Percentiles rank a stretch among this genome's conserved stretches.
Conservation (phyloP, 2,329 filamentous ascomycete species). For the Neoascochyta sp. region DNA sequence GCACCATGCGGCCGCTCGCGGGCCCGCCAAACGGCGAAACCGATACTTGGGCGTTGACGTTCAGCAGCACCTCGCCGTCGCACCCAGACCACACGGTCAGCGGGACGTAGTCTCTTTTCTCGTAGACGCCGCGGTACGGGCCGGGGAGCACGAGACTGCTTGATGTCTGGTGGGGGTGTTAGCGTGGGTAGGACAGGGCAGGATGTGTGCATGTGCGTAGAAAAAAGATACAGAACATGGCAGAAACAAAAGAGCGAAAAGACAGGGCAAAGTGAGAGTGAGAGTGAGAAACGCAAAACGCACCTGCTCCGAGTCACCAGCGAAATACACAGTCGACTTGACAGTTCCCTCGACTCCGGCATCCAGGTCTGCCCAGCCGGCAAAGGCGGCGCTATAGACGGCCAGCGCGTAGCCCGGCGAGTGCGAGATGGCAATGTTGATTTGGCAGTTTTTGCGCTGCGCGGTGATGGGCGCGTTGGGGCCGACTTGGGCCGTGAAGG, state of each 20-base stretch:
- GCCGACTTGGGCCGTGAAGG: slow-evolving; percentile 33
- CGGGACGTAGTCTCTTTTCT: slow-evolving; percentile 42
- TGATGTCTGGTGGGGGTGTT: too few species aligned
- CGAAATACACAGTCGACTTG: slow-evolving; percentile 39
- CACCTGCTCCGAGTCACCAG: slow-evolving; percentile 29
- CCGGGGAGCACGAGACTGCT: slow-evolving; percentile 33
- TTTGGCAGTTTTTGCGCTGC: slow-evolving; percentile 39
- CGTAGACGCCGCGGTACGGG: slow-evolving; percentile 44
- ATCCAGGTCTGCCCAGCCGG: slow-evolving; percentile 36
- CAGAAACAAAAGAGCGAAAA: neutral
- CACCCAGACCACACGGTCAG: slow-evolving; percentile 31
- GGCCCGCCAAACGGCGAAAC: slow-evolving; percentile 23
- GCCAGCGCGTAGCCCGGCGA: slow-evolving; percentile 38
- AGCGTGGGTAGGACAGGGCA: too few species aligned
- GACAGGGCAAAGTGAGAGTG: neutral
- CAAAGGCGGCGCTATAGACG: slow-evolving; percentile 35
- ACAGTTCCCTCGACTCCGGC: slow-evolving; percentile 33
- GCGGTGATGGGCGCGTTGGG: slow-evolving; percentile 18
- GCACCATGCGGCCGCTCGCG: slow-evolving; percentile 23
- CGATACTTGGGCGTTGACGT: slow-evolving; percentile 30
- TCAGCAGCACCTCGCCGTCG: slow-evolving; percentile 24
- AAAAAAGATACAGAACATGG: neutral
- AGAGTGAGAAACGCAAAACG: slow-evolving; percentile 2
- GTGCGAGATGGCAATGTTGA: slow-evolving; percentile 34
- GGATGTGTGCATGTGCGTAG: too few species aligned